phyloP scores from a whole-genome alignment of 2,329 filamentous ascomycete species.

The Cyphellophora europaea region DNA sequence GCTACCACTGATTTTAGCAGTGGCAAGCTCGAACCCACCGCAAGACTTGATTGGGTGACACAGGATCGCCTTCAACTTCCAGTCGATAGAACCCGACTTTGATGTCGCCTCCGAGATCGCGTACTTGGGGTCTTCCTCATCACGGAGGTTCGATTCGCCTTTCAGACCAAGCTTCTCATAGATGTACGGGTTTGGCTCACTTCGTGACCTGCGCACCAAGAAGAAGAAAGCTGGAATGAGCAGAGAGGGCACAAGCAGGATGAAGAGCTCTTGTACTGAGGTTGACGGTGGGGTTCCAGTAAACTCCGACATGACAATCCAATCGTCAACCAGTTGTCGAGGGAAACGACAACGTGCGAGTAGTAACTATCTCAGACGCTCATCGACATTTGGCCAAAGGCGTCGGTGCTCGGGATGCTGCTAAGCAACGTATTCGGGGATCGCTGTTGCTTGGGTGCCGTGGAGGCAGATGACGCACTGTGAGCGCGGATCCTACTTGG shows the following conservation, averaged over 20 bases:
- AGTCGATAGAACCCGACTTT: constrained; percentile 28
- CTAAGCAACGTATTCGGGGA: too few species aligned
- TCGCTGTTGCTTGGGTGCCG: too few species aligned
- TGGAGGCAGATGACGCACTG: too few species aligned
- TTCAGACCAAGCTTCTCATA: constrained; percentile 44
- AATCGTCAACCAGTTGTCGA: too few species aligned
- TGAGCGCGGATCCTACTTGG: too few species aligned
- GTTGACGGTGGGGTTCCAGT: background rate
- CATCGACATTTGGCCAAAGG: too few species aligned
- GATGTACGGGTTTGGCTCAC: constrained; percentile 24
- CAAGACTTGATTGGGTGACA: constrained; percentile 82
- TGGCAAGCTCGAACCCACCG: constrained; percentile 61
- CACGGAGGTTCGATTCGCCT: constrained; percentile 42
- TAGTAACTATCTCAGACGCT: too few species aligned
- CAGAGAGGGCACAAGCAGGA: constrained; percentile 3
- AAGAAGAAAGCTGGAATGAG: constrained; percentile 6
- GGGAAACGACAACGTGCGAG: too few species aligned
- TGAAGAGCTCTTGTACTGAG: background rate
- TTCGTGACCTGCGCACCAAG: constrained; percentile 4
- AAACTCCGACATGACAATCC: background rate
- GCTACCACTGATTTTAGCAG: constrained; percentile 53
- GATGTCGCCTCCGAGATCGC: constrained; percentile 21
- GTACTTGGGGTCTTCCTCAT: constrained; percentile 47
- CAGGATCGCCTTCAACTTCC: constrained; percentile 59
- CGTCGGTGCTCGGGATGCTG: too few species aligned